A percentile compares a stretch with the other conserved stretches of the same genome.
phyloP scores from a whole-genome alignment of 345 rosid species.

The Ceriops zippeliana region DNA sequence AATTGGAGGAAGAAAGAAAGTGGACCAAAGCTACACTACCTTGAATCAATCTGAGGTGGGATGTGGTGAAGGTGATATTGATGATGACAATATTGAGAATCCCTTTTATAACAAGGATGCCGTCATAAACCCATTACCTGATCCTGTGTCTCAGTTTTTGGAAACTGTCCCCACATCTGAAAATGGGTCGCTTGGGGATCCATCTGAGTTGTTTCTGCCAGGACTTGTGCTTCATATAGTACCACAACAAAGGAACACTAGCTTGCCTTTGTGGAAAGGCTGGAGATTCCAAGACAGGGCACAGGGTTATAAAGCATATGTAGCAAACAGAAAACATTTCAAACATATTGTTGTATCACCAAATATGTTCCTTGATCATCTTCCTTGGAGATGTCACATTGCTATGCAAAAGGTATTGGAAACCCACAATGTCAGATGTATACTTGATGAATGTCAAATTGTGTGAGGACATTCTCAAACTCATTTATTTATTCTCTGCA shows the following conservation, averaged over 20 bases:
- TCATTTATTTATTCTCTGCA: background rate
- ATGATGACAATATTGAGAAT: slow-evolving; percentile 25
- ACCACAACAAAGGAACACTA: slow-evolving; percentile 33
- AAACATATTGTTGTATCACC: slow-evolving; percentile 74
- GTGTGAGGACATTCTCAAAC: slow-evolving; percentile 24
- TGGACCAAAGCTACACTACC: slow-evolving; percentile 19
- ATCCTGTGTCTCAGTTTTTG: slow-evolving; percentile 63
- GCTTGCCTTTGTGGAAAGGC: slow-evolving; percentile 50
- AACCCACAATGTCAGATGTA: slow-evolving; percentile 27
- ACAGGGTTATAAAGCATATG: slow-evolving; percentile 50
- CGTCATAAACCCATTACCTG: slow-evolving; percentile 22
- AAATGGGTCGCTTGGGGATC: slow-evolving; percentile 30
- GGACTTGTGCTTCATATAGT: slow-evolving; percentile 76
- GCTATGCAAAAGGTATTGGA: slow-evolving; percentile 61
- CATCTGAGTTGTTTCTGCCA: slow-evolving; percentile 70
- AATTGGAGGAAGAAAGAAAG: slow-evolving; percentile 25
- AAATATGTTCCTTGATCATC: slow-evolving; percentile 90
- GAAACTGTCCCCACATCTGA: slow-evolving; percentile 45
- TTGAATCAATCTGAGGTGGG: slow-evolving; percentile 22
- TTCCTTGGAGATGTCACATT: slow-evolving; percentile 80
- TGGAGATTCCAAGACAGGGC: slow-evolving; percentile 39
- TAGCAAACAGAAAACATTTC: slow-evolving; percentile 63
- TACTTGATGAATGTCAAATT: slow-evolving; percentile 22
- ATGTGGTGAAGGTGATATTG: slow-evolving; percentile 18
- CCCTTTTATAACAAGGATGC: slow-evolving; percentile 15